Evolutionary conservation across 2,329 filamentous ascomycete species (phyloP).

Genomic region (Xylariaceae sp.): DNA sequence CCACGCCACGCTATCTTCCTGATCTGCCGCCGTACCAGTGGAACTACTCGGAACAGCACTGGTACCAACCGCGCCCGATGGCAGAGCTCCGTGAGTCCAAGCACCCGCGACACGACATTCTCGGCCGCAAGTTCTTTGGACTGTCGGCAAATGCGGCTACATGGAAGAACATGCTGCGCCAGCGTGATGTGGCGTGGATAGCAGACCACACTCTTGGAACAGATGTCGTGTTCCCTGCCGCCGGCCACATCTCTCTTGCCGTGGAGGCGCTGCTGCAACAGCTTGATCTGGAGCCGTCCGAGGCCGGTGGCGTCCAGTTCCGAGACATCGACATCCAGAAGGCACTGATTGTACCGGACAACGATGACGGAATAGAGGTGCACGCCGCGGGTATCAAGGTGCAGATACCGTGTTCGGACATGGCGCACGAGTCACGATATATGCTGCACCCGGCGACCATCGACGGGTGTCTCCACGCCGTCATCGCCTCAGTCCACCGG

Average conservation of each 20-base stretch:
- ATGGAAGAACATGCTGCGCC: constrained; percentile 29
- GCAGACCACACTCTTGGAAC: constrained; percentile 24
- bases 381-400: too few relatives aligned
- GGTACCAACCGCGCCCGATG: constrained; percentile 12
- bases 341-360: constrained; percentile 18
- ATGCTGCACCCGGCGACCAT: constrained; percentile 27
- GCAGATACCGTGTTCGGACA: too few relatives aligned
- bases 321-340: constrained; percentile 17
- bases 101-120: constrained; percentile 12
- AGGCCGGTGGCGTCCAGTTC: too few relatives aligned
- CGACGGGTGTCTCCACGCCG: constrained; percentile 19
- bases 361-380: constrained; percentile 15
- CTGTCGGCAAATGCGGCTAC: constrained; percentile 3
- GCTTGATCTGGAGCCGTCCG: too few relatives aligned
- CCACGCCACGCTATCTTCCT: constrained; percentile 6
- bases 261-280: constrained; percentile 28
- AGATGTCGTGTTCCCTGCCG: constrained; percentile 28
- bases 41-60: constrained; percentile 15
- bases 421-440: constrained; percentile 18
- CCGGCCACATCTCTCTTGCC: constrained; percentile 29
- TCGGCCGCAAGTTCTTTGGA: constrained; percentile 5
- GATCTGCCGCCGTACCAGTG: constrained; percentile 17
- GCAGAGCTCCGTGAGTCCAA: constrained; percentile 5
- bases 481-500: constrained; percentile 11
- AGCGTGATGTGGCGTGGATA: constrained; percentile 29